Conservation (phyloP, 345 rosid species). For the Lumnitzera racemosa region DNA sequence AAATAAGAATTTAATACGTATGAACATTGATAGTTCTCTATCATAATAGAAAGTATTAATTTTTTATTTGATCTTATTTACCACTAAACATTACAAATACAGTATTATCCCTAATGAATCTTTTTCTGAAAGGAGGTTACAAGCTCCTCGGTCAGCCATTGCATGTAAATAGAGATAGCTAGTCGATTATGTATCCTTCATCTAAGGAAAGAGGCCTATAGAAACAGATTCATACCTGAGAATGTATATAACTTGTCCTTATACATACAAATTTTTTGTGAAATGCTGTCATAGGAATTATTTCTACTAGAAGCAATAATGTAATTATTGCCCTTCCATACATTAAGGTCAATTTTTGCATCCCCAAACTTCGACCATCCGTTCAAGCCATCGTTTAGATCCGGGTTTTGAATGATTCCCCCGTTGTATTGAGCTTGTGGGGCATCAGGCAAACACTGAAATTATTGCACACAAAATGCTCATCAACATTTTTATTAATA, state of each 20-base stretch:
- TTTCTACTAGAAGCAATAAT: conserved; percentile 40
- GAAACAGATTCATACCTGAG: conserved; percentile 35
- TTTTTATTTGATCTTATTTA: too few relatives aligned
- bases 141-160: too few relatives aligned
- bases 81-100: too few relatives aligned
- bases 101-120: too few relatives aligned
- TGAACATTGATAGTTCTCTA: too few relatives aligned
- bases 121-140: too few relatives aligned
- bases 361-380: conserved; percentile 58
- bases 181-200: too few relatives aligned
- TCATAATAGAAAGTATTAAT: too few relatives aligned
- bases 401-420: conserved; percentile 66
- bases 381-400: conserved; percentile 32
- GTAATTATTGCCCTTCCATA: conserved; percentile 38
- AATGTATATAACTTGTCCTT: conserved; percentile 44
- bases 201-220: too few relatives aligned
- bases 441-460: conserved; percentile 53
- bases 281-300: conserved; percentile 35
- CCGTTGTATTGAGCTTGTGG: conserved; percentile 61
- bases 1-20: too few relatives aligned
- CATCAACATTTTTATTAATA: neutral
- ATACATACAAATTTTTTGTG: conserved; percentile 40
- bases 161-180: too few relatives aligned
- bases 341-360: conserved; percentile 34
- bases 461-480: neutral